Evolutionary conservation across 1,284 basidiomycete species (phyloP).

Genomic region (Prillingera fragicola): DNA sequence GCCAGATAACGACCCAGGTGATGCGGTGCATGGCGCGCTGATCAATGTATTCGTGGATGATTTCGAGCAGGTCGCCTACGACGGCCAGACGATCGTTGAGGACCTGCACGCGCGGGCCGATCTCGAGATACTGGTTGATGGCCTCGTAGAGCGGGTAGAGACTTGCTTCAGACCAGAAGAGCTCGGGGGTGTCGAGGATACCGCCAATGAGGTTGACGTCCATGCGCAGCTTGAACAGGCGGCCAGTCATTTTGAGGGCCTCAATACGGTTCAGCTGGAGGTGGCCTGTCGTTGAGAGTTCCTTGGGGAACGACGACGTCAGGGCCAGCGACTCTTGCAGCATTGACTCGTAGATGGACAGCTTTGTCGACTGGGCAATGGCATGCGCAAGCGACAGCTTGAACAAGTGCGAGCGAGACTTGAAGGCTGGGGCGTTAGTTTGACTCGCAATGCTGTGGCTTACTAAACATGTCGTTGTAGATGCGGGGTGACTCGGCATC

Average conservation of each 20-base stretch:
- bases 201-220: slow-evolving; percentile 90
- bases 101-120: slow-evolving; percentile 73
- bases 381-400: slow-evolving; percentile 87
- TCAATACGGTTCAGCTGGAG: slow-evolving; percentile 72
- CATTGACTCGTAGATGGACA: slow-evolving; percentile 79
- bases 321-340: slow-evolving; percentile 74
- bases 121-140: slow-evolving; percentile 91
- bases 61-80: slow-evolving; percentile 80
- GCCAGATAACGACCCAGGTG: slow-evolving; percentile 92
- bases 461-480: slow-evolving; percentile 56
- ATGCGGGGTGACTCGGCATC: slow-evolving; percentile 78
- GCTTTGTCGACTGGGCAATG: slow-evolving; percentile 86
- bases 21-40: slow-evolving; percentile 87
- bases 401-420: slow-evolving; percentile 69
- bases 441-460: slow-evolving; percentile 9
- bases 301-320: slow-evolving; percentile 75
- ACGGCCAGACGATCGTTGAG: slow-evolving; percentile 85
- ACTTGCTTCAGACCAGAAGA: slow-evolving; percentile 93
- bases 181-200: slow-evolving; percentile 87
- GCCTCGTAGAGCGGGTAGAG: slow-evolving; percentile 86
- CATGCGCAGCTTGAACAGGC: slow-evolving; percentile 79
- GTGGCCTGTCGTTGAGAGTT: slow-evolving; percentile 72
- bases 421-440: slow-evolving; percentile 67
- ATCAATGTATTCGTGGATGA: slow-evolving; percentile 90
- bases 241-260: slow-evolving; percentile 79